Percentiles rank a stretch among this genome's conserved stretches.
Evolutionary conservation across 345 rosid genomes (phyloP).

Genomic region (Bretschneidera sinensis): DNA sequence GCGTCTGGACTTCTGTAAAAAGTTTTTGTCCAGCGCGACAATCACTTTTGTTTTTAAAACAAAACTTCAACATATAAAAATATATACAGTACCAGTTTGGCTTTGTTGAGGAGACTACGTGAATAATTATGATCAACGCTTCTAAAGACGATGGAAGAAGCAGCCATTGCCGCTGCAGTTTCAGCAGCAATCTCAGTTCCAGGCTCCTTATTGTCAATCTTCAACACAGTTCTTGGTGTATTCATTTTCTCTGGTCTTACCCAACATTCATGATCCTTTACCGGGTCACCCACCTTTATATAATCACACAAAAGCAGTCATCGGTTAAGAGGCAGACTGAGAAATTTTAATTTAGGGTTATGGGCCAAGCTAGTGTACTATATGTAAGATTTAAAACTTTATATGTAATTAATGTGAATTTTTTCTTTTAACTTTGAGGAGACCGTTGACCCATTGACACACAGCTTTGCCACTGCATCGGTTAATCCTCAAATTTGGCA

Average conservation of each 20-base stretch:
- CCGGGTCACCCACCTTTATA: conserved; percentile 73
- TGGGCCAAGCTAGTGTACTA: no score
- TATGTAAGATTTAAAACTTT: no score
- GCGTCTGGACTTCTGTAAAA: no score
- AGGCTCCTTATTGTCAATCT: conserved; percentile 42
- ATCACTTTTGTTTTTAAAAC: not conserved
- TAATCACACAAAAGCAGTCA: not conserved
- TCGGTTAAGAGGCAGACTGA: no score
- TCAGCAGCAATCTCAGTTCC: conserved; percentile 89
- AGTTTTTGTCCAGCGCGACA: no score
- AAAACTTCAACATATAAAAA: not conserved
- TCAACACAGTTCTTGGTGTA: conserved; percentile 63
- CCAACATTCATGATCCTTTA: conserved; percentile 78
- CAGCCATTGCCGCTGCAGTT: conserved; percentile 77
- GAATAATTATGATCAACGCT: conserved; percentile 41
- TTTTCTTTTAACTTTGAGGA: no score
- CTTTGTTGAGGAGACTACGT: conserved; percentile 72
- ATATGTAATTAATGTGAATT: no score
- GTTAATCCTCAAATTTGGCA: no score
- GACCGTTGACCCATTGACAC: no score
- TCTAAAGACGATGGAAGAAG: conserved; percentile 71
- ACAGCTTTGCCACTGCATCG: no score
- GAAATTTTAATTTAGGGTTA: no score
- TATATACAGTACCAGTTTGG: conserved; percentile 45
- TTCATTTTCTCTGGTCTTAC: conserved; percentile 72